Evolutionary conservation across 257 asterid genomes (phyloP), one percentile per base, ranked within the genome.

Genomic region (Knoxia roxburghii): DNA sequence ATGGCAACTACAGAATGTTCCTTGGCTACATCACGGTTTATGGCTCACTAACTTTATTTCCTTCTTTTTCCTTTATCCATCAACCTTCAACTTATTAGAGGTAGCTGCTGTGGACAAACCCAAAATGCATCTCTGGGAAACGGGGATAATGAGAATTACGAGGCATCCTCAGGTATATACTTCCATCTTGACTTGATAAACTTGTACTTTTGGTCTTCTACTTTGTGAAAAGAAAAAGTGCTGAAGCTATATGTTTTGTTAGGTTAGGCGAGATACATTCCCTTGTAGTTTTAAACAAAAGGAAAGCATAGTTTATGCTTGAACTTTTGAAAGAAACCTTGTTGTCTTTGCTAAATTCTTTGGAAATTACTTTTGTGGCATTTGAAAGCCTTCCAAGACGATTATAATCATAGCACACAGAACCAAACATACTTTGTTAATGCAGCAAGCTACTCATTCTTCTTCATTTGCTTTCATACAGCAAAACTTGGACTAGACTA

Each of bases 41-140:
- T 90, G 96, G 95, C 46, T 87, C 27, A 73, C 89, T 40, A 82
- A 83, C 72, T 94, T 94, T 58, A 61, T 94, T 72, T 94, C 97
- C 32, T 94, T 94, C 83, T 32, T 88, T 69, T 84, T 94, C 82
- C 95, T 94, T 30, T 94, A 88, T 51, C 99, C 99, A 0, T 94
- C 99, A 24, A 94, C 97, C 65, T 94, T 94, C 83, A 90, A 94
- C 77, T 75, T 94, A 26, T 77, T 94, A 65, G 99, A 94, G 83
- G 96, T 94, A 68, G 97, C 99, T 30, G 97, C 99, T 56, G 95
- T 94, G 68, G 99, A 94, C 76, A 88, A 90, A 76, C 99, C 99
- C 59, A 90, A 87, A 77, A 85, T 88, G 96, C 99, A 94, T 88
- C 88, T 94, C 4, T 94, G 99, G 99, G 99, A 94, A 81, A 94